Conservation (phyloP, 148 eudicot species). For the Diospyros kaki region DNA sequence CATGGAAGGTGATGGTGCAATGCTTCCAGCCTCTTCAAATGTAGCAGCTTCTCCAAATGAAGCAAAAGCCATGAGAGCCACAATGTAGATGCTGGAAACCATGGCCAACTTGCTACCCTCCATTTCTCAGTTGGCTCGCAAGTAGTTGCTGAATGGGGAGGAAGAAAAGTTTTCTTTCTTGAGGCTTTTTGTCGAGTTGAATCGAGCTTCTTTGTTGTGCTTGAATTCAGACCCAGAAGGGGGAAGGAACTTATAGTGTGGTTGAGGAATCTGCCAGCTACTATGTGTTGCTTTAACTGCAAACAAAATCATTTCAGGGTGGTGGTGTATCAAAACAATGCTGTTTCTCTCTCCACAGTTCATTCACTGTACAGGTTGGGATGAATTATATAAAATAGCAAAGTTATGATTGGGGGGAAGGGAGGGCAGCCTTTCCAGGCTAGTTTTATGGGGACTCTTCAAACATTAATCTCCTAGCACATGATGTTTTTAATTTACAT, state of each 20-base stretch:
- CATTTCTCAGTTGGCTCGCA: slow-evolving; percentile 14
- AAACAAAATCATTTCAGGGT: slow-evolving; percentile 31
- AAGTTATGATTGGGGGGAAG: too few relatives aligned
- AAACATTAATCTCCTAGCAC: too few relatives aligned
- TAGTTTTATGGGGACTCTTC: too few relatives aligned
- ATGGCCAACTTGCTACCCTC: slow-evolving; percentile 26
- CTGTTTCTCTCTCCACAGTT: too few relatives aligned
- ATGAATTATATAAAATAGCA: too few relatives aligned
- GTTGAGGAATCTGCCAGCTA: slow-evolving; percentile 26
- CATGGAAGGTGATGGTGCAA: slow-evolving; percentile 40
- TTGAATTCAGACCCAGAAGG: not conserved
- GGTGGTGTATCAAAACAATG: slow-evolving; percentile 13
- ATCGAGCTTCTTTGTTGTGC: not conserved
- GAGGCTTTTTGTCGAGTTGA: too few relatives aligned
- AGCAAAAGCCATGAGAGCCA: slow-evolving; percentile 20
- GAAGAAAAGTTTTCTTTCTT: not conserved
- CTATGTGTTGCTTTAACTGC: slow-evolving; percentile 17
- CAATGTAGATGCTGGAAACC: slow-evolving; percentile 16
- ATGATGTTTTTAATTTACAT: too few relatives aligned
- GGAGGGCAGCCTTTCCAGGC: too few relatives aligned
- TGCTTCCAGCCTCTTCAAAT: slow-evolving; percentile 17
- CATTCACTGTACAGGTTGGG: too few relatives aligned
- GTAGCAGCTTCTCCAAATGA: slow-evolving; percentile 15
- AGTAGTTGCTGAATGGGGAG: not conserved
- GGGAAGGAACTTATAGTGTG: slow-evolving; percentile 14